Conservation (phyloP, 805 yeast genomes). For the Kazachstania viticola region DNA sequence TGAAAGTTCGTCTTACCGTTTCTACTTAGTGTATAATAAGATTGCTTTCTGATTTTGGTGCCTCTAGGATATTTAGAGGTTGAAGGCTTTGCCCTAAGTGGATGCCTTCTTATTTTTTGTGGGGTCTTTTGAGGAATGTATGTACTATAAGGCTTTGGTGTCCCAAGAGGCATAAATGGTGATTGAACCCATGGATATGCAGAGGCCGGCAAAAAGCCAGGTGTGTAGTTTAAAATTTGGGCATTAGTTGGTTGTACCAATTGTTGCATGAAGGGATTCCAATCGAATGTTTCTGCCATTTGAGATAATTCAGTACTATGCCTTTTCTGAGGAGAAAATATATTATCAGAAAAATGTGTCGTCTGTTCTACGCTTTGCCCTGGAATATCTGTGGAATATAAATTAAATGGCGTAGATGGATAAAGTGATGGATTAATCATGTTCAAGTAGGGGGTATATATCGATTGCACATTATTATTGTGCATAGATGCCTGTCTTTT, state of each 20-base stretch:
- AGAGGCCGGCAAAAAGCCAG: constrained; percentile 1
- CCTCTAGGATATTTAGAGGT: neutral
- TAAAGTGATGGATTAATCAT: too few relatives aligned
- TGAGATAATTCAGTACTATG: constrained; percentile 1
- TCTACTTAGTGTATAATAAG: neutral
- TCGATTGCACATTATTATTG: too few relatives aligned
- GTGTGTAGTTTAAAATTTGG: constrained; percentile 2
- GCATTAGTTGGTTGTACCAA: constrained; percentile 2
- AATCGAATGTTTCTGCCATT: constrained; percentile 3
- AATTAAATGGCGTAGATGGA: constrained; percentile 1
- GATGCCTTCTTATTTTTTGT: constrained; percentile 1
- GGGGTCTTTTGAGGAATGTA: constrained; percentile 5
- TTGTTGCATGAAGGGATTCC: constrained; percentile 4
- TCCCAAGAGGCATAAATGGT: constrained; percentile 2
- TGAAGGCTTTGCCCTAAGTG: neutral
- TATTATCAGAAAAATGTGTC: constrained; percentile 4
- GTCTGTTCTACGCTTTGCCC: constrained; percentile 8
- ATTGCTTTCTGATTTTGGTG: constrained; percentile 2
- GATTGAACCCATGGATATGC: constrained; percentile 7
- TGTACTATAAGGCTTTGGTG: neutral
- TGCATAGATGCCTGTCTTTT: too few relatives aligned
- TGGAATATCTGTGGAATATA: constrained; percentile 3
- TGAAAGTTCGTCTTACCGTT: constrained; percentile 1
- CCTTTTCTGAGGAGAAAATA: constrained; percentile 5
- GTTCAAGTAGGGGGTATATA: too few relatives aligned